Percentiles rank a stretch among this genome's conserved stretches.
phyloP scores from a whole-genome alignment of 768 basidiomycete species.

The Fibroporia radiculosa region DNA sequence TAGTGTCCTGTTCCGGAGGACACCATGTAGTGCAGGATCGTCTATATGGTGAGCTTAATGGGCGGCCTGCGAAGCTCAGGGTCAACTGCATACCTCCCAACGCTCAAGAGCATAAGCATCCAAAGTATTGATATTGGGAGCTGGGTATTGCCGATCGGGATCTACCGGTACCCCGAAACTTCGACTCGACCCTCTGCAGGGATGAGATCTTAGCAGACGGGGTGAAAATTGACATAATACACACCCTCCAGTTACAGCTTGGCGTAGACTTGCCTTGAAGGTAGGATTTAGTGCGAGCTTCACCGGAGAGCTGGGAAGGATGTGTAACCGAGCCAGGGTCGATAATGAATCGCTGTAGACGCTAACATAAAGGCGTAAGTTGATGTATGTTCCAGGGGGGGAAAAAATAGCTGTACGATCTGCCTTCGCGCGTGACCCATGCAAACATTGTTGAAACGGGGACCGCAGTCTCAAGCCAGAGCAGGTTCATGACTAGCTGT shows the following conservation, averaged over 20 bases:
- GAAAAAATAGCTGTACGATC: conserved; percentile 41
- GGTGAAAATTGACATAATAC: conserved; percentile 14
- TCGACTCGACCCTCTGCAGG: conserved; percentile 58
- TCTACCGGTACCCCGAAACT: conserved; percentile 80
- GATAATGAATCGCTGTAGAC: conserved; percentile 62
- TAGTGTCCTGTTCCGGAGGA: conserved; percentile 79
- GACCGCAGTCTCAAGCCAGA: conserved; percentile 82
- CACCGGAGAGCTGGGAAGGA: conserved; percentile 50
- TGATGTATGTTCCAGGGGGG: neutral
- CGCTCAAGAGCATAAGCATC: conserved; percentile 80
- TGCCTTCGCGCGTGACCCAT: conserved; percentile 71
- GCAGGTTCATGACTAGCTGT: conserved; percentile 78
- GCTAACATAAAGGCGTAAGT: conserved; percentile 30
- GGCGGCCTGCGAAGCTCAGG: neutral
- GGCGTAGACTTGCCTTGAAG: conserved; percentile 74
- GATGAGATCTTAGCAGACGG: conserved; percentile 1
- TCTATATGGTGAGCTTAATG: conserved; percentile 37
- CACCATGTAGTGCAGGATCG: conserved; percentile 97
- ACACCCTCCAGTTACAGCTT: conserved; percentile 86
- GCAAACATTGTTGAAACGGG: conserved; percentile 58
- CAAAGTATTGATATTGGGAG: conserved; percentile 50
- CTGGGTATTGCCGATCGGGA: conserved; percentile 49
- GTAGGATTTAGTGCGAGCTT: conserved; percentile 64
- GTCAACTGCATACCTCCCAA: conserved; percentile 66
- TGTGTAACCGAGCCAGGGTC: conserved; percentile 60